Evolutionary conservation across 2,329 filamentous ascomycete genomes (phyloP).

Genomic region (Paecilomyces sp.): DNA sequence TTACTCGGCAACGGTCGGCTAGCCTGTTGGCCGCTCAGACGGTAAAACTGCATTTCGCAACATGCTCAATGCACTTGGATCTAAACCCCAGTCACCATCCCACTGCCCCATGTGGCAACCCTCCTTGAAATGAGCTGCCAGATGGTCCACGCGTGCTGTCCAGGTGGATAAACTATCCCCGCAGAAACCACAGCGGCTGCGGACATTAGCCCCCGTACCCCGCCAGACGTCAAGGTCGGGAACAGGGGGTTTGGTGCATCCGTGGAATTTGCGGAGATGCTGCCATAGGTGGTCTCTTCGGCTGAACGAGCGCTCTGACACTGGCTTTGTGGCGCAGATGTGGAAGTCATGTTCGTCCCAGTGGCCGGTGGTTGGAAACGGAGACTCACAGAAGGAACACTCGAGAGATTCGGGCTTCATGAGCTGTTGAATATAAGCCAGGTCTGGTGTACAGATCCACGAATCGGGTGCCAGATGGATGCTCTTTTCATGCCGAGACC

Average conservation of each 20-base stretch:
- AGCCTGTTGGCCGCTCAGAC: background rate
- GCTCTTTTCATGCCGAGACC: constrained; percentile 45
- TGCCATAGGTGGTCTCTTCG: constrained; percentile 53
- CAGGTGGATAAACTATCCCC: constrained; percentile 40
- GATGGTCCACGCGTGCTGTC: constrained; percentile 46
- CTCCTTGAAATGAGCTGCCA: constrained; percentile 49
- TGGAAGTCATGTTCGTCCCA: constrained; percentile 47
- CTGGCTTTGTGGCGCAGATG: constrained; percentile 45
- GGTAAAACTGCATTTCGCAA: constrained; percentile 30
- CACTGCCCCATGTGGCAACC: constrained; percentile 48
- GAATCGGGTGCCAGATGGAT: constrained; percentile 43
- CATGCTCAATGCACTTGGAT: constrained; percentile 20
- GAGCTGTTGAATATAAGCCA: constrained; percentile 10
- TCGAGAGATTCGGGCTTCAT: constrained; percentile 1
- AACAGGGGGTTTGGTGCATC: constrained; percentile 41
- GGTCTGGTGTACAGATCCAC: constrained; percentile 23
- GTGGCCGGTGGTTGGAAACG: constrained; percentile 39
- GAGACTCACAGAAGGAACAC: constrained; percentile 45
- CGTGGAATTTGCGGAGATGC: constrained; percentile 49
- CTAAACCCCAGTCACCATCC: constrained; percentile 49
- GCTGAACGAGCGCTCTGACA: constrained; percentile 47
- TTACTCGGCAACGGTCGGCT: background rate
- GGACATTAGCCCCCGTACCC: constrained; percentile 38
- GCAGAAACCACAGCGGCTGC: constrained; percentile 50
- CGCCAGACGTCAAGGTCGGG: constrained; percentile 42